Base-by-base conservation (phyloP, 73 alveolate species). In the Durusdinium trenchii region DNA sequence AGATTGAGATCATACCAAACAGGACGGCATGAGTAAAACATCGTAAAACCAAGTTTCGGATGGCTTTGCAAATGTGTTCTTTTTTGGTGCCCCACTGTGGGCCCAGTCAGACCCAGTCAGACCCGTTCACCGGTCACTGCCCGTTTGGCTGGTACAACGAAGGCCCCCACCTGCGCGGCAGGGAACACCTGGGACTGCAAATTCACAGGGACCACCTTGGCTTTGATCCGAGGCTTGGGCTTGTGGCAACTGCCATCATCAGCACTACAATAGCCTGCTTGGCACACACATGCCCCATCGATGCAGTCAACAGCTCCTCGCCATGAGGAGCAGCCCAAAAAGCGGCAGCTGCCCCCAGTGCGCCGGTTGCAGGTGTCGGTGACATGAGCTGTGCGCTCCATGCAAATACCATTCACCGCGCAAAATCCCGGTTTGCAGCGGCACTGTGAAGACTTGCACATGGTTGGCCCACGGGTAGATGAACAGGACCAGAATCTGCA, bases 401-500 rank as follows among this genome's bases (percentile, higher is more conserved):
- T 91, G 98, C 98, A 91, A n/a, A 69, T 60, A 14, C 98, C 98
- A 50, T 79, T 61, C 23, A 46, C 76, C 46, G 98, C 98, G 20
- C 98, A 91, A 42, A n/a, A 91, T 28, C 98, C 98, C 16, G 98
- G 90, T 89, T 69, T 67, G 78, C 98, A 91, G 78, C 87, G 98
- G 43, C 98, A 91, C 89, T 91, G 48, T 14, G 51, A 47, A 35
- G 87, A 50, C 2, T 57, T 35, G 76, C 98, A 91, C 40, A 20
- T 91, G 14, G 98, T 91, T 16, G 98, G 98, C 43, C 98, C 98
- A 3, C 98, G 87, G 6, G 98, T 48, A 12, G 87, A n/a, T 6
- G 90, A 69, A 38, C 98, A 91, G 45, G 90, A 47, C 79, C 73
- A 91, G 76, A 91, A 91, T 76, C 98, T 36, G 85, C 98, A 91